A percentile compares a stretch with the other conserved stretches of the same genome.
These are phyloP conservation scores for Salvia miltiorrhiza DNA, from an alignment of 257 asterid genomes.

Conservation along the genomic window DNA sequence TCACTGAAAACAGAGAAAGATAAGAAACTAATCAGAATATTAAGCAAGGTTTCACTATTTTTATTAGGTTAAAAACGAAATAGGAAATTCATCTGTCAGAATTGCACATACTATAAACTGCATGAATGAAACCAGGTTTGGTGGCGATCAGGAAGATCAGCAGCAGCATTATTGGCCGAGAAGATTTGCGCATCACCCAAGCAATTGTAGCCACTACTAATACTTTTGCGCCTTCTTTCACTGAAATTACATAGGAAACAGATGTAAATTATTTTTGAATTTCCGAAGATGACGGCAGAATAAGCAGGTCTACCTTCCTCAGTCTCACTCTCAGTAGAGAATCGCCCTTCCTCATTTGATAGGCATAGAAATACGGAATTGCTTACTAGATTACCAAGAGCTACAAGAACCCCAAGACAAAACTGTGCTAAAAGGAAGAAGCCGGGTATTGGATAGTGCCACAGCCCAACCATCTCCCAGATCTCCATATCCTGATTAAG, in stretches of 20 bases:
- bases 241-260: constrained; percentile 38
- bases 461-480: constrained; percentile 98
- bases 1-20: constrained; percentile 59
- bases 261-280: background rate
- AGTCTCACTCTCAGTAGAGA: constrained; percentile 44
- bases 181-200: constrained; percentile 93
- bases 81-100: background rate
- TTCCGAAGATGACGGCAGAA: background rate
- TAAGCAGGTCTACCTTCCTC: constrained; percentile 64
- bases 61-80: constrained; percentile 7
- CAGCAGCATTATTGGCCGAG: constrained; percentile 85
- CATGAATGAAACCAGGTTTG: constrained; percentile 95
- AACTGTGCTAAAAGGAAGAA: constrained; percentile 92
- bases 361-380: constrained; percentile 80
- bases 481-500: constrained; percentile 83
- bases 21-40: constrained; percentile 28
- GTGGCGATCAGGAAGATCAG: constrained; percentile 85
- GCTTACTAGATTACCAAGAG: constrained; percentile 96
- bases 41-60: constrained; percentile 6
- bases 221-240: constrained; percentile 88
- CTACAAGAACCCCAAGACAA: constrained; percentile 93
- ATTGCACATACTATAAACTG: constrained; percentile 75
- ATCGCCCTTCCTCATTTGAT: constrained; percentile 72
- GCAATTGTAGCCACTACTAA: constrained; percentile 95
- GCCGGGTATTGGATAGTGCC: constrained; percentile 99